phyloP scores from a whole-genome alignment of 2,329 filamentous ascomycete genomes.

The Colletotrichum acutatum region DNA sequence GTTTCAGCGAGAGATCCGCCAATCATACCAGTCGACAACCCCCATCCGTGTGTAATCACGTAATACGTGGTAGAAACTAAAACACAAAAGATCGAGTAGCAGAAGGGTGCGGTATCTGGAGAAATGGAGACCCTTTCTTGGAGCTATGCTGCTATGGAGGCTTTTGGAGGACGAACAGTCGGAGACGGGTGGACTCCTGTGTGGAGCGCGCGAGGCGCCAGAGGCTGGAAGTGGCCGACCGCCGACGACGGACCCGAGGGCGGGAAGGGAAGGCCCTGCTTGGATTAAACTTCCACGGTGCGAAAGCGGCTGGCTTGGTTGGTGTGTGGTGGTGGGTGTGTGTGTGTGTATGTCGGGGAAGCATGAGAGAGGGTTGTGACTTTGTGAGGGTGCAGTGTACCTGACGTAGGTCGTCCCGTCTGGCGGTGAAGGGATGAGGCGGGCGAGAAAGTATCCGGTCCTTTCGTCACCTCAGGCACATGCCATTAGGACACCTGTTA shows the following conservation, averaged over 20 bases:
- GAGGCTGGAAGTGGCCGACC: not conserved
- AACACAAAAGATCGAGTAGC: not conserved
- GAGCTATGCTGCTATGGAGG: not conserved
- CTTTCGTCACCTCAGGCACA: not conserved
- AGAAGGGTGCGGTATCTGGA: conserved; percentile 3
- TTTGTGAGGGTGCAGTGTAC: not conserved
- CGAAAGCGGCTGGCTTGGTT: conserved; percentile 5
- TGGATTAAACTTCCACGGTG: conserved; percentile 7
- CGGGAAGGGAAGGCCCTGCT: conserved; percentile 5
- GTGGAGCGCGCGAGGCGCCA: not conserved
- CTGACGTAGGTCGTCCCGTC: conserved; percentile 8
- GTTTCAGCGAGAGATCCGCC: not conserved
- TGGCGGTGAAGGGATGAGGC: conserved; percentile 16
- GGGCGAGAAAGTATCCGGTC: not conserved
- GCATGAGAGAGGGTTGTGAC: not conserved
- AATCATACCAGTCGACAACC: not conserved
- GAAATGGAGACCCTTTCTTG: not conserved
- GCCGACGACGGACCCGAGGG: conserved; percentile 14
- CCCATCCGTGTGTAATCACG: conserved; percentile 9
- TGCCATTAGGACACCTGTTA: not conserved
- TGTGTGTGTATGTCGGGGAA: not conserved
- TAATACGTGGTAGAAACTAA: conserved; percentile 5
- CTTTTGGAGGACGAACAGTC: not conserved
- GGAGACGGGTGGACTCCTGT: not conserved
- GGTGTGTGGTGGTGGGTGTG: not conserved